Evolutionary conservation across 495 filamentous ascomycete genomes (phyloP), one percentile per base, ranked within the genome.

Genomic region (Penicillium macrosclerotiorum): DNA sequence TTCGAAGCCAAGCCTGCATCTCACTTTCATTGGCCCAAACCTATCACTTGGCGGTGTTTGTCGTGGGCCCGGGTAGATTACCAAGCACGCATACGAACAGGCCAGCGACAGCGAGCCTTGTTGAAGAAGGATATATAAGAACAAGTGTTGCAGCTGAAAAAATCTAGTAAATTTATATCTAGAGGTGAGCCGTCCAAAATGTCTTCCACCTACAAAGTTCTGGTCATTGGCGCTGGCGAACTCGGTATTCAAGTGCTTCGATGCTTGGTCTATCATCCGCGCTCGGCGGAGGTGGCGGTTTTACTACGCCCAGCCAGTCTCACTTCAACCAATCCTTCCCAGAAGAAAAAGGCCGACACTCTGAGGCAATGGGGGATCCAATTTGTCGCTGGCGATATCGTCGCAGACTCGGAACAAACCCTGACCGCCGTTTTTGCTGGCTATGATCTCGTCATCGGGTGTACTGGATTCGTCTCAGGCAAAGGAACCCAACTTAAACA

Each of bases 211-310:
- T 24, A 44, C 18, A 59, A 55, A 17, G 78, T 82, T 54, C 78
- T 85, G 47, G 61, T 84, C 26, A 65, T 86, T 51, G 81, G 81
- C 42, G 75, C 75, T 29, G 81, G 81, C 40, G 81, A 85, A 55
- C 73, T 85, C 22, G 82, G 81, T 38, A 61, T 63, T 8, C 60
- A 79, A 8, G 68, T 85, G 44, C 58, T 85, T 8, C 54, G 60
- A 17, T 61, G 71, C 38, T 66, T 87, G 16, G 46, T 63, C 38
- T 6, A 38, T 4, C 74, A 78, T 46, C 69, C 72, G 8, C 32
- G 42, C 12, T 19, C 43, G 27, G 45, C 50, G 16, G 55, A 56
- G 19, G 58, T 83, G 39, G 58, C 77, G 19, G 54, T 81, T 47
- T 65, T 81, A 24, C 65, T 82, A 24, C 77, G 82, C 12, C 56